These are phyloP conservation scores for Tephrocybe sp. DNA, from an alignment of 768 basidiomycete species.

Conservation along the genomic window DNA sequence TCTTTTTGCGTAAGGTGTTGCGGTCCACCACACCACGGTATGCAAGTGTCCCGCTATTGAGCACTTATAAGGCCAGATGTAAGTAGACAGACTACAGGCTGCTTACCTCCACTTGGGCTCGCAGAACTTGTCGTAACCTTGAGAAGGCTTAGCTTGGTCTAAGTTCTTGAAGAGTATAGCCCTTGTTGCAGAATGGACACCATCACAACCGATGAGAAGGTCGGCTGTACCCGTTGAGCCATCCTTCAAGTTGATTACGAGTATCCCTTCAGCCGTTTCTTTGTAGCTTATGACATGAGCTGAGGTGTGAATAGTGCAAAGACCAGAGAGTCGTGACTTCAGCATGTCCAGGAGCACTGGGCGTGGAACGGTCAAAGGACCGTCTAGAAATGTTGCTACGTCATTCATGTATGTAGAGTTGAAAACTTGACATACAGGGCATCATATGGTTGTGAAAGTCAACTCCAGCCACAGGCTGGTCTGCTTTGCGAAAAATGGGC, in stretches of 20 bases:
- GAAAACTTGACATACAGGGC: constrained; percentile 14
- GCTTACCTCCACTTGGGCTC: constrained; percentile 7
- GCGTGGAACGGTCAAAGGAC: constrained; percentile 21
- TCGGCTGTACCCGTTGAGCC: constrained; percentile 29
- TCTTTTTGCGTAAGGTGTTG: constrained; percentile 4
- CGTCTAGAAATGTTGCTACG: constrained; percentile 11
- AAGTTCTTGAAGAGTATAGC: constrained; percentile 16
- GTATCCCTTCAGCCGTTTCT: not conserved
- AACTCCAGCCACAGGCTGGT: constrained; percentile 20
- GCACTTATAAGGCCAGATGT: not conserved
- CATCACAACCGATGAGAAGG: constrained; percentile 42
- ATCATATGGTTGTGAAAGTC: constrained; percentile 27
- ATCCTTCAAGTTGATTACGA: constrained; percentile 23
- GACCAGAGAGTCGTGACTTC: constrained; percentile 17
- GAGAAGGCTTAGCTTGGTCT: not conserved
- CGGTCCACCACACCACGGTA: not conserved
- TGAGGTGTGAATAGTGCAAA: constrained; percentile 25
- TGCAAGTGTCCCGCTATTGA: constrained; percentile 5
- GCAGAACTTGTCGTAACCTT: constrained; percentile 5
- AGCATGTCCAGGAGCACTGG: constrained; percentile 25
- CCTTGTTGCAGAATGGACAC: constrained; percentile 30
- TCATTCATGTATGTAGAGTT: not conserved
- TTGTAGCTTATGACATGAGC: constrained; percentile 18
- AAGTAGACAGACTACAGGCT: not conserved
- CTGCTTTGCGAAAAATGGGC: constrained; percentile 26